Base-by-base conservation (phyloP, 176 grass and related monocot genomes). In the Tuctoria greenei region DNA sequence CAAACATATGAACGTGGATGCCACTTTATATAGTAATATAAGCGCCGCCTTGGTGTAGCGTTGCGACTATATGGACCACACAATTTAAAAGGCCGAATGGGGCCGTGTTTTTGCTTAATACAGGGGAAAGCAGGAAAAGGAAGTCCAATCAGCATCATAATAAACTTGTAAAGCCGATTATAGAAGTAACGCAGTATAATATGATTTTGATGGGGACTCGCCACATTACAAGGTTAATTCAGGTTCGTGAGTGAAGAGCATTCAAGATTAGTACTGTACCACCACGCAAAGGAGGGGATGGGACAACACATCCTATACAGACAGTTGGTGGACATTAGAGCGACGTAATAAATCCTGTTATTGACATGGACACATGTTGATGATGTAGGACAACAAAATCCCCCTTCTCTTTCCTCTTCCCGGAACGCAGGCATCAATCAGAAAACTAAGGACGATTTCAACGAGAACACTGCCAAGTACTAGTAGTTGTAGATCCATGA, bases 321-420 rank as follows among this genome's bases (percentile, higher is more conserved):
- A 38, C 21, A 41, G 79, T 43, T 81, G 34, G 41, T 81, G 34
- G 41, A 44, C 60, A 17, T 7, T 50, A 18, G 15, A 50, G 47
- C 47, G 39, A 45, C 11, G 79, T 62, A 74, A n/a, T n/a, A 69
- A 83, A 80, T 80, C 81, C 42, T 59, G 76, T 59, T 81, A 84
- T 71, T 80, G 81, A 80, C 64, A 76, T 60, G 47, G 81, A 88
- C 68, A 88, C 68, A 80, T 2, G 28, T 12, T 10, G 16, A 39
- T 45, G 31, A 47, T 45, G 40, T 13, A 40, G 14, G 18, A 4
- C 62, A 40, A 28, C 9, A 66, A 39, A 66, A 79, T 43, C 34
- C 7, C 52, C 2, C 50, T 51, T 51, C 14, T 43, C 36, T 62
- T 52, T 20, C 17, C 7, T n/a, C 20, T 11, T 2, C 17, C 62